Base-by-base conservation (phyloP, 306 rosid species). In the Neltuma alba region DNA sequence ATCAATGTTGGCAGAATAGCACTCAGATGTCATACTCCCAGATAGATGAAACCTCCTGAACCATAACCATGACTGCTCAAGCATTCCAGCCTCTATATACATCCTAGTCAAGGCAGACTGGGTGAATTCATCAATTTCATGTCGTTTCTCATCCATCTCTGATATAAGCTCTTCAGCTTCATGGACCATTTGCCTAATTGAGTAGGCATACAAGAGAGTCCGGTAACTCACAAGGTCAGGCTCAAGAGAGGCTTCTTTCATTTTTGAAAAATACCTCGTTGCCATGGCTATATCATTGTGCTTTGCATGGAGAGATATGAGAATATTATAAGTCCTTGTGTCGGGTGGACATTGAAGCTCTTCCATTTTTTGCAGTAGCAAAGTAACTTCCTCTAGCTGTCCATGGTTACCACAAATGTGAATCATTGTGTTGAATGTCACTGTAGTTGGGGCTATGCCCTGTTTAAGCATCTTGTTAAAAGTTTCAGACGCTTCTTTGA, bases 361-460 rank as follows among this genome's bases (percentile, higher is more conserved):
- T 82, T 91, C 99, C 99, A 94, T 94, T 77, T 88, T 94, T 76
- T 58, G 87, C 78, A 92, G 79, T 28, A 94, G 92, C 10, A 83
- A 89, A 62, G 74, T 70, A 64, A 89, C 95, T 88, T 94, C 97
- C 71, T 89, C 89, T 33, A 92, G 86, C 34, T 36, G 85, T 69
- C 91, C 97, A 76, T 92, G 90, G 86, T 89, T 94, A 38, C 99
- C 97, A 79, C 95, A 92, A 72, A 94, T 89, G 84, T 92, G 97
- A 85, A 94, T 94, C 89, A 92, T 91, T 34, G 99, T 92, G 83
- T 94, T 94, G 89, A 94, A 94, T 63, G 99, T 94, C 78, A 94
- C 97, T 0, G 91, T 87, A 1, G 94, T 92, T 9, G 97, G 97
- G 12, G 89, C 84, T 74, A 88, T 86, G 25, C 97, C 99, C 71